Percentiles rank a stretch among this genome's conserved stretches.
Evolutionary conservation across 169 alveolate species (phyloP).

Genomic region (Plasmodium chabaudi): DNA sequence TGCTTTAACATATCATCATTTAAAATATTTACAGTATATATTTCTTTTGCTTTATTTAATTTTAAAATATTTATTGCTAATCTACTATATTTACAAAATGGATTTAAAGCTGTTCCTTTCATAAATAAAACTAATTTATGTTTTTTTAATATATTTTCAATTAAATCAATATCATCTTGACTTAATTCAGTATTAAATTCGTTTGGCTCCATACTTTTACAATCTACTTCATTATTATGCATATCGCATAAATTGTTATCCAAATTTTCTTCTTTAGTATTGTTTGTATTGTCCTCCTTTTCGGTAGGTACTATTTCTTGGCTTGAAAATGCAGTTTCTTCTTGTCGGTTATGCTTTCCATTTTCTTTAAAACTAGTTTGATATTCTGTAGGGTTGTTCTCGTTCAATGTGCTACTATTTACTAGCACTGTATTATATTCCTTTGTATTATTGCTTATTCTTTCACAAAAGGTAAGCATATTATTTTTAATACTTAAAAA

Average conservation of each 20-base stretch:
- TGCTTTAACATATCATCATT: slow-evolving; percentile 88
- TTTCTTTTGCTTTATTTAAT: slow-evolving; percentile 81
- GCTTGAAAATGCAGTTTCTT: background rate
- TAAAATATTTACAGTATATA: slow-evolving; percentile 88
- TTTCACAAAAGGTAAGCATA: slow-evolving; percentile 32
- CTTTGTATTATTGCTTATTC: background rate
- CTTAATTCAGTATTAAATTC: slow-evolving; percentile 25
- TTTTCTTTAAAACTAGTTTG: background rate
- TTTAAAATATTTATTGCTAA: slow-evolving; percentile 85
- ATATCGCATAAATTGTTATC: background rate
- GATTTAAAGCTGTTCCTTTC: slow-evolving; percentile 88
- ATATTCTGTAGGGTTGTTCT: background rate
- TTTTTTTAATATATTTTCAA: slow-evolving; percentile 77
- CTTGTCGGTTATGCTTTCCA: background rate
- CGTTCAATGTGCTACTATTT: too few species aligned
- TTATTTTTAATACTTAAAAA: slow-evolving; percentile 20
- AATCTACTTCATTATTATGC: slow-evolving; percentile 5
- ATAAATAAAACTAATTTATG: slow-evolving; percentile 84
- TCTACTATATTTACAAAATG: slow-evolving; percentile 86
- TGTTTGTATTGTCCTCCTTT: background rate
- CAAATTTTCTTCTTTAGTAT: slow-evolving; percentile 1
- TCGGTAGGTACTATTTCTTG: background rate
- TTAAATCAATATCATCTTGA: slow-evolving; percentile 39
- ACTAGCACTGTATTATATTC: background rate
- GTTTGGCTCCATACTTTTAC: background rate